These are phyloP conservation scores for Gossypium thurberi DNA, from an alignment of 345 rosid species.

Conservation along the genomic window DNA sequence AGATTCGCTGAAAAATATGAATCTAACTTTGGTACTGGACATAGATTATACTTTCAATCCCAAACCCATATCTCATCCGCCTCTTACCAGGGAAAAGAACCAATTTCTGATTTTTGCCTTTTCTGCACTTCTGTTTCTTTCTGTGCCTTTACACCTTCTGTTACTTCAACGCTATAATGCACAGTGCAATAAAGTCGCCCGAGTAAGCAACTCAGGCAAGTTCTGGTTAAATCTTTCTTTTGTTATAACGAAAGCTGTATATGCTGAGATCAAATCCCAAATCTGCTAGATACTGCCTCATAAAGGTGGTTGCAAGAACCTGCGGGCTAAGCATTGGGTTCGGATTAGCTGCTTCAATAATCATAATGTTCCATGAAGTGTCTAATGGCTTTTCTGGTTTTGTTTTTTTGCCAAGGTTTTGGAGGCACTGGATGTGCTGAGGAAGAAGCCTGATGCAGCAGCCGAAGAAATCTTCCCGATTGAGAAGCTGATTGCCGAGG, in stretches of 20 bases:
- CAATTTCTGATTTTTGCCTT: too few species aligned
- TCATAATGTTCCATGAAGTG: neutral
- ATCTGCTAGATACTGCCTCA: neutral
- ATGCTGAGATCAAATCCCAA: neutral
- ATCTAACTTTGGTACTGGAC: too few species aligned
- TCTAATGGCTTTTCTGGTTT: neutral
- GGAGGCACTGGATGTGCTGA: conserved; percentile 66
- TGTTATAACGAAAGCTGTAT: neutral
- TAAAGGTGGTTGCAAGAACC: neutral
- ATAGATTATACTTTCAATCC: too few species aligned
- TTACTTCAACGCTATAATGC: too few species aligned
- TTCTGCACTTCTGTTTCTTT: too few species aligned
- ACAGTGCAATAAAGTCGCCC: too few species aligned
- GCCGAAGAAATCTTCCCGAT: conserved; percentile 59
- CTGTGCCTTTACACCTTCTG: too few species aligned
- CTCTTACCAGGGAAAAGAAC: too few species aligned
- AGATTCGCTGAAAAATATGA: too few species aligned
- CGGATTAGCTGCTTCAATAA: neutral
- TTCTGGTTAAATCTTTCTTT: neutral
- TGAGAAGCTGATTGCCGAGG: conserved; percentile 81
- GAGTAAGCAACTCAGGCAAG: too few species aligned
- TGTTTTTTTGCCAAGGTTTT: conserved; percentile 47
- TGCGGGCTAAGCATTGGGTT: neutral
- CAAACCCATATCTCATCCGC: too few species aligned
- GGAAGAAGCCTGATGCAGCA: conserved; percentile 77